Percentiles rank a stretch among this genome's conserved stretches.
These are phyloP conservation scores for Ceratocystis albifundus DNA, from an alignment of 2,329 filamentous ascomycete species.

Conservation along the genomic window DNA sequence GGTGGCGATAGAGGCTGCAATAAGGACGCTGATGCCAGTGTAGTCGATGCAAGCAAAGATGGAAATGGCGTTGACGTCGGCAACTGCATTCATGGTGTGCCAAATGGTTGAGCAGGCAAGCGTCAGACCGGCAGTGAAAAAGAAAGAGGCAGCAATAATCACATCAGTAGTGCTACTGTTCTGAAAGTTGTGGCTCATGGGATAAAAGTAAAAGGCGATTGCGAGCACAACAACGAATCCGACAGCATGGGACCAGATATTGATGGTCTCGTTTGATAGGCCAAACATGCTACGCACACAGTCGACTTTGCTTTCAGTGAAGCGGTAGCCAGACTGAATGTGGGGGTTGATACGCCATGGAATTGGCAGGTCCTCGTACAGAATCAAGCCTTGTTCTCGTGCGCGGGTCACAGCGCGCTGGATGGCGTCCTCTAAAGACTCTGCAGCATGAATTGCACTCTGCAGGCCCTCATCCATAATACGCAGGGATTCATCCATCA, in stretches of 20 bases:
- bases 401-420: conserved; percentile 65
- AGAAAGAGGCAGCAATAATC: conserved; percentile 85
- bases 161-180: conserved; percentile 80
- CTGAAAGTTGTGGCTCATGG: conserved; percentile 72
- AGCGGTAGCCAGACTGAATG: conserved; percentile 83
- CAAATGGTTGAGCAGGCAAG: conserved; percentile 90
- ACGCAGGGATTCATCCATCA: conserved; percentile 67
- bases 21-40: conserved; percentile 88
- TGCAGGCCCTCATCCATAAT: conserved; percentile 73
- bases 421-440: conserved; percentile 73
- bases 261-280: conserved; percentile 85
- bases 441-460: conserved; percentile 68
- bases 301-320: conserved; percentile 80
- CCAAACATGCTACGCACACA: conserved; percentile 75
- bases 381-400: conserved; percentile 68
- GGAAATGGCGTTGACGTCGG: conserved; percentile 78
- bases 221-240: conserved; percentile 79
- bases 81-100: conserved; percentile 98
- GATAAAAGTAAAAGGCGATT: conserved; percentile 93
- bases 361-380: conserved; percentile 77
- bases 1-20: conserved; percentile 93
- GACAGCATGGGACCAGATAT: conserved; percentile 93
- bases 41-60: conserved; percentile 97
- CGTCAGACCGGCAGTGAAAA: conserved; percentile 90
- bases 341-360: conserved; percentile 95